Evolutionary conservation across 2,329 filamentous ascomycete species (phyloP).

Genomic region (Diplodia scrobiculata): DNA sequence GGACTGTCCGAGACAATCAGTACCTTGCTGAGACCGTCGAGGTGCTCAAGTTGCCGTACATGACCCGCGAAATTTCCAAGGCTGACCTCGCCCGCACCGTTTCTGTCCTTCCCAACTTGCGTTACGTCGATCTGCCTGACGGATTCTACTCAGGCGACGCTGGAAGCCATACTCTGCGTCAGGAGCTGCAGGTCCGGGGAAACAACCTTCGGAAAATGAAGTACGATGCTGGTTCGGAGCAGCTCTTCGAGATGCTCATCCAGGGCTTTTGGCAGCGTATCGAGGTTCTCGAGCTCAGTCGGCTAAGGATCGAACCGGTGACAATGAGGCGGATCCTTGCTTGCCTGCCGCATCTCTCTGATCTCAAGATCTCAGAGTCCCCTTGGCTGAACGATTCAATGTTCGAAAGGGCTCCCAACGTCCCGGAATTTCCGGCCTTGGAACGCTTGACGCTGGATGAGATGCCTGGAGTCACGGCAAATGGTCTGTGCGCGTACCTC

Average conservation of each 20-base stretch:
- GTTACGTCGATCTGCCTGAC: conserved; percentile 87
- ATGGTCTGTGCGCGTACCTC: conserved; percentile 71
- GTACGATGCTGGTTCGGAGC: conserved; percentile 76
- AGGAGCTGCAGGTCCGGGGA: conserved; percentile 83
- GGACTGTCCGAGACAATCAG: conserved; percentile 77
- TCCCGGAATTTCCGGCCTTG: conserved; percentile 74
- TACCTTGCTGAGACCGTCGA: conserved; percentile 69
- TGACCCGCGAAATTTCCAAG: conserved; percentile 86
- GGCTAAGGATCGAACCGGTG: conserved; percentile 68
- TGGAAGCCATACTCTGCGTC: conserved; percentile 71
- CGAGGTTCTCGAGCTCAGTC: conserved; percentile 71
- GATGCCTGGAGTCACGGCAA: conserved; percentile 69
- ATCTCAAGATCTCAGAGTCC: conserved; percentile 73
- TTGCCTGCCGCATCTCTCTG: conserved; percentile 66
- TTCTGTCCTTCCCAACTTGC: conserved; percentile 79
- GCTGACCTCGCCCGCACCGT: conserved; percentile 82
- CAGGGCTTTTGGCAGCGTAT: conserved; percentile 69
- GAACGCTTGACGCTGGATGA: conserved; percentile 73
- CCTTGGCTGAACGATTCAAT: conserved; percentile 73
- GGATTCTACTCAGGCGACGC: conserved; percentile 82
- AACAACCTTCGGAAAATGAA: conserved; percentile 86
- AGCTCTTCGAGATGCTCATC: conserved; percentile 70
- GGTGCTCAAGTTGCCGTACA: conserved; percentile 88
- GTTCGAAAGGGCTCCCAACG: conserved; percentile 65
- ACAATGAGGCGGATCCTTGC: conserved; percentile 71